Evolutionary conservation across 805 yeast species (phyloP).

Genomic region (Ogataea pilisensis): DNA sequence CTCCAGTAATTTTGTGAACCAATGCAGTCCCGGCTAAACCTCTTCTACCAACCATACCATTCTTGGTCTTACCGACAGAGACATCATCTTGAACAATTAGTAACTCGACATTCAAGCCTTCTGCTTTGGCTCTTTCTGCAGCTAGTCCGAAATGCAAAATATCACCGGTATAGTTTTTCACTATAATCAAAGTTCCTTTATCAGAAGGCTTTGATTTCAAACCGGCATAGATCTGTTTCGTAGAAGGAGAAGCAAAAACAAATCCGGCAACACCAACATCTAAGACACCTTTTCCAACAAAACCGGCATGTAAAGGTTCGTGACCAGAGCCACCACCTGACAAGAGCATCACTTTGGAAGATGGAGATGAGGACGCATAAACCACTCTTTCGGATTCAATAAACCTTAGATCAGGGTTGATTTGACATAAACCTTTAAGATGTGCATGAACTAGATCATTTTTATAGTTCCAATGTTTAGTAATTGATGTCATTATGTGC

Average conservation of each 20-base stretch:
- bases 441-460: conserved; percentile 44
- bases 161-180: conserved; percentile 94
- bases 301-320: conserved; percentile 92
- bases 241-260: conserved; percentile 86
- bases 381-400: conserved; percentile 57
- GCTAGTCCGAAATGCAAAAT: conserved; percentile 89
- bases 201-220: conserved; percentile 51
- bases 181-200: conserved; percentile 72
- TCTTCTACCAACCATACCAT: conserved; percentile 89
- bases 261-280: conserved; percentile 90
- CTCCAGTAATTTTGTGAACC: conserved; percentile 84
- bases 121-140: conserved; percentile 78
- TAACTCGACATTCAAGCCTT: conserved; percentile 68
- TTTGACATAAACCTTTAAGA: conserved; percentile 47
- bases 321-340: conserved; percentile 98
- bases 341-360: conserved; percentile 61
- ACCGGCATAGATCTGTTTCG: conserved; percentile 76
- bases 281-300: conserved; percentile 76
- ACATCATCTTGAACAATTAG: conserved; percentile 88
- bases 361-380: conserved; percentile 32
- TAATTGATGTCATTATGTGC: conserved; percentile 10
- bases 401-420: conserved; percentile 51
- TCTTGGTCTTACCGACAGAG: conserved; percentile 86
- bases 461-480: conserved; percentile 48
- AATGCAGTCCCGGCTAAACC: conserved; percentile 90